Evolutionary conservation across 257 asterid genomes (phyloP).

Genomic region (Rehmannia glutinosa): DNA sequence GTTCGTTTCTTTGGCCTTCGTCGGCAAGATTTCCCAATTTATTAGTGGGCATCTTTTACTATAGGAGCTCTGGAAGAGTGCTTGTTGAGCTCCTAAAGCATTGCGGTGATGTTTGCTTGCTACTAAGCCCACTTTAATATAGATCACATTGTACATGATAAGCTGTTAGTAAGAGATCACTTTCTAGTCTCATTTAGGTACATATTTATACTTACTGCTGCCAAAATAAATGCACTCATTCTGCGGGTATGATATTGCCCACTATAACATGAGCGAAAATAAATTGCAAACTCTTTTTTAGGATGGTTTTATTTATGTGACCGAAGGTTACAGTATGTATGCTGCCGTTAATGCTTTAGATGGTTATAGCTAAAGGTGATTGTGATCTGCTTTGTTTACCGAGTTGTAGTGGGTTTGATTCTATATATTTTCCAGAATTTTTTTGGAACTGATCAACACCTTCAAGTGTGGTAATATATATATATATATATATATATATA

Average conservation of each 20-base stretch:
- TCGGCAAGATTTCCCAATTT: no score
- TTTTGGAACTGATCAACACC: not conserved
- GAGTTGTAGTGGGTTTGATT: no score
- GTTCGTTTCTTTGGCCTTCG: not conserved
- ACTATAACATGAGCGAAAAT: not conserved
- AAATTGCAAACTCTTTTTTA: not conserved
- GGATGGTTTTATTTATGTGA: not conserved
- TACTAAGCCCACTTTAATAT: no score
- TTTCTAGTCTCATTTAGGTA: not conserved
- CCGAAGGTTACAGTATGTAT: not conserved
- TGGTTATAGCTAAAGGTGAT: not conserved
- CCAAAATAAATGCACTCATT: not conserved
- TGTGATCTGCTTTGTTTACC: no score
- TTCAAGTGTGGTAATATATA: no score
- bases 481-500: not conserved
- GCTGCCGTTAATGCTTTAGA: not conserved
- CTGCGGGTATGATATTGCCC: not conserved
- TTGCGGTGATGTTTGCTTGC: no score
- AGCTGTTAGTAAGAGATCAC: not conserved
- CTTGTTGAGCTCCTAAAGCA: no score
- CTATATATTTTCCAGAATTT: not conserved
- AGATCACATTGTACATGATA: not conserved
- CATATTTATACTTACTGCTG: not conserved
- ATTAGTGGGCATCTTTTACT: no score
- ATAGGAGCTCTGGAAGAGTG: no score